Base-by-base conservation (phyloP, 352 stramenopile species). In the Phytopythium litorale region DNA sequence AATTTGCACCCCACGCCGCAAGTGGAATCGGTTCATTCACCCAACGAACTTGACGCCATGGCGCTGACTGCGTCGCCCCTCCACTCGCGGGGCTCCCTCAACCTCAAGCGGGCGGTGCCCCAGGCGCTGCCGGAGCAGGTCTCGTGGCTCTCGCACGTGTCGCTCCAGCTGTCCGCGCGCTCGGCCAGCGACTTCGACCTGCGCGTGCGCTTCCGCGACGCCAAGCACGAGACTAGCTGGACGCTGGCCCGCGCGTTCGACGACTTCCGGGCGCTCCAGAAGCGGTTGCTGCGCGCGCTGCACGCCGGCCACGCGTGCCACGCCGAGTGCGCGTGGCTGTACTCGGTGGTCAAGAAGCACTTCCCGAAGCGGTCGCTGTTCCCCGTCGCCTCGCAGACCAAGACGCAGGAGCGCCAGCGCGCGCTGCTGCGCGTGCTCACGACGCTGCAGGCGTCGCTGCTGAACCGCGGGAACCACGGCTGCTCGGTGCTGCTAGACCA, bases 271-370 rank as follows among this genome's bases (percentile, higher is more conserved):
- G 37, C 33, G 21, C 59, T 84, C 23, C 71, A 79, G 59, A 68
- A 80, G 55, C 67, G 70, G 11, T 37, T 84, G 46, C 60, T 84
- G 15, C 51, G 60, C 37, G 42, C 71, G 35, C 62, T 84, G 38
- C 55, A 70, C n/a, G 56, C 56, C 35, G 71, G 71, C 55, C 73
- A 84, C 54, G 65, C 56, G 7, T 84, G 75, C 58, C 56, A 55
- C 16, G 73, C 71, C 38, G 75, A 79, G 58, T 81, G 75, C 43
- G 73, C 70, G 56, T 81, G 72, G 72, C 46, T 81, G 7, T 70
- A 76, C 49, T 66, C 57, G 5, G 71, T 81, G 25, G 58, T 84
- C 18, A 77, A 73, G 56, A 70, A 69, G 40, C 72, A 79, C 43
- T 84, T 81, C 51, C 75, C 75, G n/a, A 79, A 72, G 58, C 61